A percentile compares a stretch with the other conserved stretches of the same genome.
Evolutionary conservation across 306 rosid species (phyloP).

Genomic region (Vigna mungo): DNA sequence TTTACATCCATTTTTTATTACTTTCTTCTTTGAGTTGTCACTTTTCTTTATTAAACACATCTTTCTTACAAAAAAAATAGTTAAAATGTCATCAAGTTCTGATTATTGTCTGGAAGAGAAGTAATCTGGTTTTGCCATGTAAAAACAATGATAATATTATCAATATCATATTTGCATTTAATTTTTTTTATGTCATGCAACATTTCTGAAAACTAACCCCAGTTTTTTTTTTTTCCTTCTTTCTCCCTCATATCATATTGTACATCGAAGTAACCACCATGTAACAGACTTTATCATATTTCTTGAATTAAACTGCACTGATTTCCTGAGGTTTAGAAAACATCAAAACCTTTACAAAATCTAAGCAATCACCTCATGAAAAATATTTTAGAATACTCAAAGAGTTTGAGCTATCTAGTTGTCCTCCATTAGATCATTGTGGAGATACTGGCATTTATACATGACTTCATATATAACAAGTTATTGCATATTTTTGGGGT

Average conservation of each 20-base stretch:
- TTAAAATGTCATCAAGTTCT: not conserved
- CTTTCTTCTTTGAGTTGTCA: conserved; percentile 12
- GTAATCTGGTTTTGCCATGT: conserved; percentile 4
- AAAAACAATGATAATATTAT: conserved; percentile 20
- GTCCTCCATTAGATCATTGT: conserved; percentile 18
- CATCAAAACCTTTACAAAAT: conserved; percentile 8
- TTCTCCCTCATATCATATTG: not conserved
- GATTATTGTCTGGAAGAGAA: conserved; percentile 6
- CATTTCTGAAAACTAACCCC: not conserved
- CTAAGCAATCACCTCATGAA: not conserved
- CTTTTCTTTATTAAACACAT: not conserved
- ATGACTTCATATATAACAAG: conserved; percentile 1
- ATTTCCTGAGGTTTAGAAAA: conserved; percentile 3
- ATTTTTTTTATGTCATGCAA: conserved; percentile 28
- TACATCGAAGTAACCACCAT: conserved; percentile 18
- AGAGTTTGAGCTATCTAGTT: conserved; percentile 19
- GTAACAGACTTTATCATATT: conserved; percentile 21
- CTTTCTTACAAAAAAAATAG: conserved; percentile 21
- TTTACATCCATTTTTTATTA: not conserved
- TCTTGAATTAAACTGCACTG: conserved; percentile 33
- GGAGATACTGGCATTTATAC: not conserved
- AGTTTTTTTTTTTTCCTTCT: not conserved
- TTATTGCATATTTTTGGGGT: conserved; percentile 30
- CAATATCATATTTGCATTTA: conserved; percentile 14
- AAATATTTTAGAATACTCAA: conserved; percentile 7